Conservation (phyloP, 2,329 filamentous ascomycete species). For the Beauveria brongniartii region DNA sequence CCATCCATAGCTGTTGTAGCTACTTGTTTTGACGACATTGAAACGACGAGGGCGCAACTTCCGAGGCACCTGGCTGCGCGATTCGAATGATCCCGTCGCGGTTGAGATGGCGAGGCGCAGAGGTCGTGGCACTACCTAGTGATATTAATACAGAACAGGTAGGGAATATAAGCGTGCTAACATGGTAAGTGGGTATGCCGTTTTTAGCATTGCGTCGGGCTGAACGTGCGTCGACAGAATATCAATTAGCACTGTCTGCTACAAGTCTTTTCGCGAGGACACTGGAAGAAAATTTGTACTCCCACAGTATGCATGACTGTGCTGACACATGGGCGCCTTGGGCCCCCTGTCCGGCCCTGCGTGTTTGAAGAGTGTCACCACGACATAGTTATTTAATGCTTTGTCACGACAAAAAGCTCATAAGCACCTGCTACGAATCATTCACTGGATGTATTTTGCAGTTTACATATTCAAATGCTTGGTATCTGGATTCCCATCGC, state of each 20-base stretch:
- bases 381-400: background rate
- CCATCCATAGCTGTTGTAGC: background rate
- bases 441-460: background rate
- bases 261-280: too few relatives aligned
- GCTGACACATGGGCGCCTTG: background rate
- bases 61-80: background rate
- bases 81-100: background rate
- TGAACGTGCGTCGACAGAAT: too few relatives aligned
- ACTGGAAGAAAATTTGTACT: background rate
- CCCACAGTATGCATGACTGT: background rate
- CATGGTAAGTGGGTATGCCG: too few relatives aligned
- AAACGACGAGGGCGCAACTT: background rate
- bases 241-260: too few relatives aligned
- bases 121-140: too few relatives aligned
- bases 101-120: too few relatives aligned
- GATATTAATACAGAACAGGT: too few relatives aligned
- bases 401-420: background rate
- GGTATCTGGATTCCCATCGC: background rate
- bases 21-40: constrained; percentile 1
- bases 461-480: background rate
- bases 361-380: constrained; percentile 10
- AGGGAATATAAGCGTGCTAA: too few relatives aligned
- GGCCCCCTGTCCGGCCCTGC: background rate
- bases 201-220: too few relatives aligned
- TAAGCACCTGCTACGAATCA: background rate